Percentiles rank a stretch among this genome's conserved stretches.
These are phyloP conservation scores for Alisma plantagoaquatica DNA, from an alignment of 106 monocot species.

Conservation along the genomic window DNA sequence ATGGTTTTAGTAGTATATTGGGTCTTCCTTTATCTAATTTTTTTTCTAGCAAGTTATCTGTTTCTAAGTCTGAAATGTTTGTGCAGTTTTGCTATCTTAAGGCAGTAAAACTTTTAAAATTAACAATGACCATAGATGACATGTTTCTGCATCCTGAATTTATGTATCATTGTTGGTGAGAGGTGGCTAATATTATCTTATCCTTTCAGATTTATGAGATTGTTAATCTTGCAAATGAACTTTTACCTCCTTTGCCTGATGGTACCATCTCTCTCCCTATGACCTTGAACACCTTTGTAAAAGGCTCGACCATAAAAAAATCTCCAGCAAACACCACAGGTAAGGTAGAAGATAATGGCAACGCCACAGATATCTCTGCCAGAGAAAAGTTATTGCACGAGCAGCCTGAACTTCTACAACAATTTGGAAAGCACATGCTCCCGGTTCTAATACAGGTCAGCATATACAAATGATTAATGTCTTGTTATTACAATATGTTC, in stretches of 20 bases:
- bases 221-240: slow-evolving; percentile 91
- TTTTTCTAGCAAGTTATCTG: too few species aligned
- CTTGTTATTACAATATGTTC: neutral
- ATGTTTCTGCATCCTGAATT: too few species aligned
- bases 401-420: slow-evolving; percentile 89
- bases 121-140: too few species aligned
- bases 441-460: slow-evolving; percentile 83
- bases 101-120: too few species aligned
- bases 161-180: too few species aligned
- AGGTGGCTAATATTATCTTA: too few species aligned
- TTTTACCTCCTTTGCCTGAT: slow-evolving; percentile 84
- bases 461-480: neutral
- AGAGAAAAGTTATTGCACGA: slow-evolving; percentile 82
- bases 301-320: slow-evolving; percentile 52
- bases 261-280: slow-evolving; percentile 85
- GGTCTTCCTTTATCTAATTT: too few species aligned
- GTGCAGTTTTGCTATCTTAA: too few species aligned
- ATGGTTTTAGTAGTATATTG: too few species aligned
- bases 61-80: too few species aligned
- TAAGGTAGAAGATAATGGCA: slow-evolving; percentile 37
- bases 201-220: slow-evolving; percentile 74
- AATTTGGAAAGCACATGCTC: slow-evolving; percentile 87
- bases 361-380: slow-evolving; percentile 54
- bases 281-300: slow-evolving; percentile 47
- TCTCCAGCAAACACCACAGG: slow-evolving; percentile 21